Base-by-base conservation (phyloP, 768 basidiomycete genomes). In the Gymnopilus dilepis region DNA sequence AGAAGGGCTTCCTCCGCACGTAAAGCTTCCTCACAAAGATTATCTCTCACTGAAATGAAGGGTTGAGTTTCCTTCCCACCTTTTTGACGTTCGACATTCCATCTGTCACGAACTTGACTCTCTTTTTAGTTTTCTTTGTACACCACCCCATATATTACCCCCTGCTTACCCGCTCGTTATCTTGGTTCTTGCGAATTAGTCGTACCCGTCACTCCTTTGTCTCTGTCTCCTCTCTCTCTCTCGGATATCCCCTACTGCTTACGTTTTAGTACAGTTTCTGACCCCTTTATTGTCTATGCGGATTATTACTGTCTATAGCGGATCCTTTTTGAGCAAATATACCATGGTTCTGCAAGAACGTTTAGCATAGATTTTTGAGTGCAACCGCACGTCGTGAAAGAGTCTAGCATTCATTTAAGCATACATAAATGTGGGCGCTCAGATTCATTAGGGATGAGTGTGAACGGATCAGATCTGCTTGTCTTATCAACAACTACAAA, bases 1-100 rank as follows among this genome's bases (percentile, higher is more conserved):
- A 88, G 85, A 90, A 89, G 75, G 85, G 89, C 58, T 91, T 91
- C 85, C 84, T 91, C 59, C 85, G 89, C 67, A 78, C 86, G 68
- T 91, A 80, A 79, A 71, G 58, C 55, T 41, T 53, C 58, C 69
- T 66, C 62, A 67, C 56, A 71, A 57, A 67, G 68, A 67, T 74
- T 42, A 58, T 28, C 31, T 28, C 47, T 50, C 28, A n/a, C 13
- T 50, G 26, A 28, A 42, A 64, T 55, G 63, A 60, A 62, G 74
- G 65, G 63, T 67, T 70, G 73, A 69, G 61, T 55, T 59, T 69
- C 64, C 68, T 65, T 52, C 59, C 48, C 50, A 47, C 33, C 63
- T 66, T 65, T 57, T 67, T 72, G 72, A 62, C 68, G 70, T 67
- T 70, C 70, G 67, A 66, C 71, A 63, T 60, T 60, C 59, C 53